These are phyloP conservation scores for Puya raimondii DNA, from an alignment of 176 grass and related monocot genomes.

Conservation along the genomic window DNA sequence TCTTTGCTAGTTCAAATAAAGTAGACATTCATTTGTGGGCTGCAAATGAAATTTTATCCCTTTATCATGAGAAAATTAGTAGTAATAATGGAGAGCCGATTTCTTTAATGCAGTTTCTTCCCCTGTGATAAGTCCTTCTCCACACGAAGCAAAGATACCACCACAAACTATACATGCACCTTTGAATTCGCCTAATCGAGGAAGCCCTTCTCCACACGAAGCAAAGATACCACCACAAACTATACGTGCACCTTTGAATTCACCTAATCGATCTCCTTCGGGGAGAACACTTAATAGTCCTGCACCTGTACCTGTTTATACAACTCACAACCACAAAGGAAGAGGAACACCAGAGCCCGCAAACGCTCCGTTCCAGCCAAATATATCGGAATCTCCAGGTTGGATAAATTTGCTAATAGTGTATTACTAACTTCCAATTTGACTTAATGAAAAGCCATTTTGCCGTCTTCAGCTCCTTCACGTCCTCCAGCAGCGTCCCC, in stretches of 20 bases:
- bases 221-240: slow-evolving; percentile 31
- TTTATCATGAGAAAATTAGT: neutral
- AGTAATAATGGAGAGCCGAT: neutral
- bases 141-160: slow-evolving; percentile 34
- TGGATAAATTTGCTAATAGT: slow-evolving; percentile 17
- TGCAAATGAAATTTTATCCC: slow-evolving; percentile 8
- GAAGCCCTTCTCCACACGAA: slow-evolving; percentile 47
- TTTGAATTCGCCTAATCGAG: slow-evolving; percentile 25
- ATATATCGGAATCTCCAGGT: slow-evolving; percentile 41
- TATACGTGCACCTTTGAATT: slow-evolving; percentile 33
- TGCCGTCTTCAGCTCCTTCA: slow-evolving; percentile 34
- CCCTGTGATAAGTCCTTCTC: slow-evolving; percentile 53
- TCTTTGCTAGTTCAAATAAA: slow-evolving; percentile 4
- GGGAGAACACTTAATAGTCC: slow-evolving; percentile 24
- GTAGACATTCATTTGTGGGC: slow-evolving; percentile 8
- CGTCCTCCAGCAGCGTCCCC: slow-evolving; percentile 24
- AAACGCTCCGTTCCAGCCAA: slow-evolving; percentile 36
- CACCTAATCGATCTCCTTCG: slow-evolving; percentile 17
- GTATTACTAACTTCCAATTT: slow-evolving; percentile 11
- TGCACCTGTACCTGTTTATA: slow-evolving; percentile 39
- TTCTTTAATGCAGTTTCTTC: slow-evolving; percentile 38
- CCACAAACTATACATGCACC: slow-evolving; percentile 30
- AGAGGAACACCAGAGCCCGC: slow-evolving; percentile 37
- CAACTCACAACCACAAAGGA: slow-evolving; percentile 19
- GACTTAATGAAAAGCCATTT: slow-evolving; percentile 11